These are phyloP conservation scores for Naganishia randhawae DNA, from an alignment of 768 basidiomycete genomes.

Conservation along the genomic window DNA sequence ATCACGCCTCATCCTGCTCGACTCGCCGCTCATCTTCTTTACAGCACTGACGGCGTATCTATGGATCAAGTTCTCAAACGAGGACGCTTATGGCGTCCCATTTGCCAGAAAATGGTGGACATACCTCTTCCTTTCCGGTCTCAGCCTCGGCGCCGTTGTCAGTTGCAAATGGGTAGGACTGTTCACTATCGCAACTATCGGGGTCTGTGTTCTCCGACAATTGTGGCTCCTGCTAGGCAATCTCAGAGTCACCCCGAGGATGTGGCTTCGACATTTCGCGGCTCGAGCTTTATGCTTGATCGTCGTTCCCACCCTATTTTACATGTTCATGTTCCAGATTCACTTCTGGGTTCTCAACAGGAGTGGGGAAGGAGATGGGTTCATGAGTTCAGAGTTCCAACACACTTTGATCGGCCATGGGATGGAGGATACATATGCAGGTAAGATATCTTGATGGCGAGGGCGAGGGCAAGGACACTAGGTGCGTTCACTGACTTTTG, in stretches of 20 bases:
- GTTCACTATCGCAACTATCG: constrained; percentile 94
- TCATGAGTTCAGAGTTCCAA: constrained; percentile 99
- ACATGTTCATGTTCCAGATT: constrained; percentile 94
- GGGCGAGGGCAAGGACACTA: background rate
- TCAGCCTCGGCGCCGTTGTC: constrained; percentile 84
- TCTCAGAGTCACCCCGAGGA: constrained; percentile 65
- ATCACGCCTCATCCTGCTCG: constrained; percentile 92
- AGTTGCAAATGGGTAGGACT: constrained; percentile 98
- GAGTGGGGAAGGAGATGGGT: constrained; percentile 94
- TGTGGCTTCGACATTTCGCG: constrained; percentile 78
- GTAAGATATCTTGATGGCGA: constrained; percentile 52
- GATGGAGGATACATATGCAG: constrained; percentile 90
- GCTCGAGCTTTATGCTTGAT: constrained; percentile 90
- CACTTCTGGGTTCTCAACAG: constrained; percentile 85
- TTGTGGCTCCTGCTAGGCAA: constrained; percentile 90
- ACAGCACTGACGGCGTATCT: constrained; percentile 81
- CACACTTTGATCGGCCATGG: constrained; percentile 83
- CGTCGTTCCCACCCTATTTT: constrained; percentile 74
- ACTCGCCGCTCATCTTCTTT: constrained; percentile 97
- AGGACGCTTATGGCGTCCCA: constrained; percentile 58
- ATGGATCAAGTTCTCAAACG: constrained; percentile 87
- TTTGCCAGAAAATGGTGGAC: constrained; percentile 89
- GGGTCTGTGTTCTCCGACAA: constrained; percentile 74
- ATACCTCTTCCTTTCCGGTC: constrained; percentile 80
- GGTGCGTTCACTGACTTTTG: background rate